A percentile compares a stretch with the other conserved stretches of the same genome.
These are phyloP conservation scores for Tripterygium wilfordii DNA, from an alignment of 177 flowering plant genomes.

Conservation along the genomic window DNA sequence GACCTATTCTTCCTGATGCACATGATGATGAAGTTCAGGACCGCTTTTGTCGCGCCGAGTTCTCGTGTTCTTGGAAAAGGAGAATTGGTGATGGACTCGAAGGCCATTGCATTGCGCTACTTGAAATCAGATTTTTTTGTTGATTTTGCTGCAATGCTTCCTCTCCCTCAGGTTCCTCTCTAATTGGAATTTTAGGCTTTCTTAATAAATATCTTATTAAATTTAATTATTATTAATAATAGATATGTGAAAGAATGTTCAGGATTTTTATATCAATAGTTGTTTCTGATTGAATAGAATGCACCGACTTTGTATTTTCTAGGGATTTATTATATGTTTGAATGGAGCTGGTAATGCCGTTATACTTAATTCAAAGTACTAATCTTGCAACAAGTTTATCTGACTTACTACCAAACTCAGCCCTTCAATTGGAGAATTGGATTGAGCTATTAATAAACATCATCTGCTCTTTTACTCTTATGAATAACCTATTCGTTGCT, in stretches of 20 bases:
- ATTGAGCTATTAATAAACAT: too few species aligned
- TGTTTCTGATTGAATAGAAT: too few species aligned
- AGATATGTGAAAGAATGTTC: background rate
- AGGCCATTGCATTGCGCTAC: constrained; percentile 51
- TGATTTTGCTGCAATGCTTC: constrained; percentile 72
- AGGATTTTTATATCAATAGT: too few species aligned
- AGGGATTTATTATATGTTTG: too few species aligned
- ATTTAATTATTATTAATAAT: background rate
- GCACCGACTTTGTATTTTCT: too few species aligned
- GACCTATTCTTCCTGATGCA: constrained; percentile 66
- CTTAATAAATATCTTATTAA: background rate
- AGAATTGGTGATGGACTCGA: constrained; percentile 64
- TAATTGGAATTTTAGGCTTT: background rate
- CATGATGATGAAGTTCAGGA: constrained; percentile 63
- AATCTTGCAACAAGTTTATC: too few species aligned
- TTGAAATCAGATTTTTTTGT: constrained; percentile 55
- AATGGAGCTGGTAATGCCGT: too few species aligned
- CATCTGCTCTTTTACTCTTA: too few species aligned
- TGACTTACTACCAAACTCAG: too few species aligned
- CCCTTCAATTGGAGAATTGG: too few species aligned
- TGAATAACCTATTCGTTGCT: too few species aligned
- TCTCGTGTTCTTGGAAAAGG: constrained; percentile 80
- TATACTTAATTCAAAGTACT: too few species aligned
- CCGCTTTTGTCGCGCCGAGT: constrained; percentile 68
- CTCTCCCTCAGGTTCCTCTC: constrained; percentile 71